Evolutionary conservation across 768 basidiomycete genomes (phyloP).

Genomic region (Calocybe gangraenosa): DNA sequence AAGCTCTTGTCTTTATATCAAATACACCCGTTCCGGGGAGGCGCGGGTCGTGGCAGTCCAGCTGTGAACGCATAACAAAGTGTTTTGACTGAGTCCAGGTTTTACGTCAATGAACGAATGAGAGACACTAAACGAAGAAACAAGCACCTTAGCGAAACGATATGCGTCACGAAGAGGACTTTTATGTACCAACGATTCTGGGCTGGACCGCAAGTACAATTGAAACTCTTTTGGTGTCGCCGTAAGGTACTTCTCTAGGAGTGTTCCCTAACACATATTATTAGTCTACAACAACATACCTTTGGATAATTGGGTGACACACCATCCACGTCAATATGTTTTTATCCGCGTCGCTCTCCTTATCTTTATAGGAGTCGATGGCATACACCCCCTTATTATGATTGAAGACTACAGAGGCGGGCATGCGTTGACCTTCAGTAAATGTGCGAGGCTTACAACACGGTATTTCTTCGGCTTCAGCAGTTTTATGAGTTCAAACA

Average conservation of each 20-base stretch:
- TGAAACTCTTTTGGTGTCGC: conserved; percentile 59
- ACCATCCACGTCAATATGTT: conserved; percentile 80
- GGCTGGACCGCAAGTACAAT: conserved; percentile 39
- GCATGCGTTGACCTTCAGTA: conserved; percentile 76
- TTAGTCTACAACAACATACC: not conserved
- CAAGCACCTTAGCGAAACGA: conserved; percentile 78
- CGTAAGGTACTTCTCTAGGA: conserved; percentile 88
- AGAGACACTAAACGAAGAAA: not conserved
- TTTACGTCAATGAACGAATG: not conserved
- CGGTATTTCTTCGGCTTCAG: not conserved
- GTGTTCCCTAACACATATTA: conserved; percentile 57
- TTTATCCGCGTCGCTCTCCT: conserved; percentile 41
- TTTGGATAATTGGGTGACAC: conserved; percentile 14
- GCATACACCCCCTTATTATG: conserved; percentile 64
- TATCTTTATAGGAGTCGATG: conserved; percentile 50
- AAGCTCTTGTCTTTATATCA: conserved; percentile 94
- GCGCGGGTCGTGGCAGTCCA: conserved; percentile 79
- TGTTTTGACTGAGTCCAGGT: conserved; percentile 37
- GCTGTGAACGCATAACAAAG: conserved; percentile 91
- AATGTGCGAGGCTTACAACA: conserved; percentile 33
- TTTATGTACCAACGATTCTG: conserved; percentile 19
- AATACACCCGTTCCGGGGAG: conserved; percentile 91
- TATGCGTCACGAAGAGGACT: conserved; percentile 63
- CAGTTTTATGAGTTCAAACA: too few relatives aligned
- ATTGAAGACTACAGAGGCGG: conserved; percentile 64